Evolutionary conservation across 2,329 filamentous ascomycete genomes (phyloP).

Genomic region (Thielaviopsis euricoi): DNA sequence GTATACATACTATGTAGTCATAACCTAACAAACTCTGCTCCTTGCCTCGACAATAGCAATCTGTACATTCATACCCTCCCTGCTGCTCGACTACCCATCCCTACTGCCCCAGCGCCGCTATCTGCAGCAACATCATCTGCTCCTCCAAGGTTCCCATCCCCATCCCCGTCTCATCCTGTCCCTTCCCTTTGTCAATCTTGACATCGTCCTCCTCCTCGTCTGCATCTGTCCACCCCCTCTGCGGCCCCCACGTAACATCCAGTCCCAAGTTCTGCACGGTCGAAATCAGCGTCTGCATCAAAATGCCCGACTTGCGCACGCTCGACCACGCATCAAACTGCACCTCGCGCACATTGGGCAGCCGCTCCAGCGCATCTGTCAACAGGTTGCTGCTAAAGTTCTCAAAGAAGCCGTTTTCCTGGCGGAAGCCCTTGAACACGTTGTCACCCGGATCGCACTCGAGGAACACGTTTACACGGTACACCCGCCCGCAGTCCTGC

Average conservation of each 20-base stretch:
- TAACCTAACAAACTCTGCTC: no score
- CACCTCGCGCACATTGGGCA: conserved; percentile 40
- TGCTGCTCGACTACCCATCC: no score
- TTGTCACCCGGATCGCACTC: conserved; percentile 55
- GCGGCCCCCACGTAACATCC: conserved; percentile 48
- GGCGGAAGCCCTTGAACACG: conserved; percentile 51
- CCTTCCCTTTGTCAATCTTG: not conserved
- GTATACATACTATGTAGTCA: no score
- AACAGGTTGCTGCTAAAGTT: conserved; percentile 44
- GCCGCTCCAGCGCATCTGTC: conserved; percentile 34
- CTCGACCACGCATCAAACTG: conserved; percentile 55
- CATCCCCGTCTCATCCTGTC: no score
- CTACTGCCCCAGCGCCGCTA: not conserved
- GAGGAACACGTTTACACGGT: conserved; percentile 48
- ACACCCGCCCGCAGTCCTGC: conserved; percentile 40
- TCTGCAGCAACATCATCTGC: not conserved
- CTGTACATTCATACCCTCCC: no score
- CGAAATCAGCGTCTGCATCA: conserved; percentile 45
- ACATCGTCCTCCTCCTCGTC: conserved; percentile 20
- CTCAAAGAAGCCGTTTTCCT: conserved; percentile 53
- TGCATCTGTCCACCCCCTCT: conserved; percentile 46
- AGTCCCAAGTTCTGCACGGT: conserved; percentile 31
- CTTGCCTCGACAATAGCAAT: no score
- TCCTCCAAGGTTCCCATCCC: not conserved
- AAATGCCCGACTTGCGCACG: conserved; percentile 46